Conservation (phyloP, 768 basidiomycete genomes). For the Gyrodon lividus region DNA sequence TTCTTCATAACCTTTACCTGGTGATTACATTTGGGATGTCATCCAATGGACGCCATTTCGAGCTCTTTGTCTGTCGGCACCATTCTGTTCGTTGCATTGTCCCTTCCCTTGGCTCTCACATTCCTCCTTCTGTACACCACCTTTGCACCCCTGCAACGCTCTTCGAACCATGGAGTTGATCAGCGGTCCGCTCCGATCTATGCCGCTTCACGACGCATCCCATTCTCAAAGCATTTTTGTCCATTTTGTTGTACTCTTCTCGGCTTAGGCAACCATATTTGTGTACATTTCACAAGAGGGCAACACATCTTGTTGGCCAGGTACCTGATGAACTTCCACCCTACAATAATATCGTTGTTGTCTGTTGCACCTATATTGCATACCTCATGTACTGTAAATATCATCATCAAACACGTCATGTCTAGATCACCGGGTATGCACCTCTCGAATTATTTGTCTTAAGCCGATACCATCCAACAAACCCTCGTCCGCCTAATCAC, state of each 20-base stretch:
- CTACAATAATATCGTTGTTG: constrained; percentile 15
- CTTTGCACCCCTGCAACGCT: neutral
- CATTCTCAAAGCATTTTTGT: constrained; percentile 3
- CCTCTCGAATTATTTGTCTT: no score
- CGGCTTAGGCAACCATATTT: constrained; percentile 3
- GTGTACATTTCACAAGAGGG: constrained; percentile 10
- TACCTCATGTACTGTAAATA: constrained; percentile 1
- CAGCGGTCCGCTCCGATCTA: neutral
- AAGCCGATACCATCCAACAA: no score
- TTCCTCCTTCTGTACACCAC: constrained; percentile 1
- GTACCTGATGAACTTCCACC: constrained; percentile 13
- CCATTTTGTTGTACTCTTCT: constrained; percentile 8
- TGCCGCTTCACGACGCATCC: constrained; percentile 6
- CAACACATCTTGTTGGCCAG: constrained; percentile 9
- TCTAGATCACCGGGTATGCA: no score
- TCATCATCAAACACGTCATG: neutral
- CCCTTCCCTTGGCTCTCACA: neutral
- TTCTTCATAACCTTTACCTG: neutral
- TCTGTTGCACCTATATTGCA: constrained; percentile 13
- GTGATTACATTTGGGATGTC: neutral
- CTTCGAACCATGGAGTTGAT: constrained; percentile 1
- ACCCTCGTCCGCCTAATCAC: no score
- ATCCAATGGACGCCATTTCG: neutral
- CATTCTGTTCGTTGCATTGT: neutral
- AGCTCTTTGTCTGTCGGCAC: neutral